Evolutionary conservation across 495 filamentous ascomycete species (phyloP).

Genomic region (Penicillium paradoxum): DNA sequence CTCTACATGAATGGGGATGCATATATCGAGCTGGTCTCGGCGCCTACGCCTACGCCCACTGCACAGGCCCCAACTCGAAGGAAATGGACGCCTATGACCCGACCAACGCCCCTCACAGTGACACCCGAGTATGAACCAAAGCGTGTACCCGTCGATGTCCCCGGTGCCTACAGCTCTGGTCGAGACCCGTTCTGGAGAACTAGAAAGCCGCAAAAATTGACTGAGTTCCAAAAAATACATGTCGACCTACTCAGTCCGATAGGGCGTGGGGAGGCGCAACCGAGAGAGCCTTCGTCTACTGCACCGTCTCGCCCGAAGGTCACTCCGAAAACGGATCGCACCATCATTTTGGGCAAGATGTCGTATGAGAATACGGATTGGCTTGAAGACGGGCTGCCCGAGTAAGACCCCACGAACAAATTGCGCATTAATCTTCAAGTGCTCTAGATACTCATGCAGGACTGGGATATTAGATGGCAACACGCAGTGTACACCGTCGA

Average conservation of each 20-base stretch:
- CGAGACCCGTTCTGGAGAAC: slow-evolving; percentile 1
- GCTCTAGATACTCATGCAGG: neutral
- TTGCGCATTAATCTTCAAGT: neutral
- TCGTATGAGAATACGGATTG: slow-evolving; percentile 37
- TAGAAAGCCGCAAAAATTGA: neutral
- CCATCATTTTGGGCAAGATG: slow-evolving; percentile 37
- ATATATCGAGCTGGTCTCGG: slow-evolving; percentile 29
- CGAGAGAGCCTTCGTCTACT: slow-evolving; percentile 6
- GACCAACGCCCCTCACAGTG: slow-evolving; percentile 3
- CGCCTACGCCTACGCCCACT: neutral
- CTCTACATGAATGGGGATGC: slow-evolving; percentile 9
- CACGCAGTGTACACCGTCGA: slow-evolving; percentile 57
- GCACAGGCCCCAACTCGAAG: neutral
- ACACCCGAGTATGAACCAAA: slow-evolving; percentile 7
- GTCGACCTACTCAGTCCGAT: neutral
- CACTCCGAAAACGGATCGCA: slow-evolving; percentile 24
- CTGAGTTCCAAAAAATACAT: neutral
- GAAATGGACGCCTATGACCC: slow-evolving; percentile 7
- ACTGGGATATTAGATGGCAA: slow-evolving; percentile 32
- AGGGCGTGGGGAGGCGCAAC: neutral
- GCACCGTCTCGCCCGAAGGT: slow-evolving; percentile 12
- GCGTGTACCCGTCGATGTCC: slow-evolving; percentile 19
- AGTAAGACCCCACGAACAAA: slow-evolving; percentile 22
- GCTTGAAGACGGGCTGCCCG: slow-evolving; percentile 34
- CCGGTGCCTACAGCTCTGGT: slow-evolving; percentile 7